phyloP scores from a whole-genome alignment of 352 stramenopile genomes.

The Blastocystis sp. region DNA sequence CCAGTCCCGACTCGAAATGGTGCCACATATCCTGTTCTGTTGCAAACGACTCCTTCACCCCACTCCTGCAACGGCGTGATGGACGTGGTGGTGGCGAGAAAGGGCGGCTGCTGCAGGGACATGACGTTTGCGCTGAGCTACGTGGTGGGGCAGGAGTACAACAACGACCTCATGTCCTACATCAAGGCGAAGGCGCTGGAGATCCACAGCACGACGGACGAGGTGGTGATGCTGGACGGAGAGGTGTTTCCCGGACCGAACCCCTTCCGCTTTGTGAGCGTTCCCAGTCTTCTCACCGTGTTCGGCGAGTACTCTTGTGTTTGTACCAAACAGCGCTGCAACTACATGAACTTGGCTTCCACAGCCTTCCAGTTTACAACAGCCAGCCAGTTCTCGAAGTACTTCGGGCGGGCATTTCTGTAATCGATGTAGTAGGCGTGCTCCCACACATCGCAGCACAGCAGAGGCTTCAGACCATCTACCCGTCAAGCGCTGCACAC shows the following conservation, averaged over 20 bases:
- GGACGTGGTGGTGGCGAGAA: constrained; percentile 18
- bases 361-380: constrained; percentile 42
- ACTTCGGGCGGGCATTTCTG: constrained; percentile 74
- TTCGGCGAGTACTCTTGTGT: constrained; percentile 59
- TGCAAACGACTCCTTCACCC: neutral
- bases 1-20: constrained; percentile 42
- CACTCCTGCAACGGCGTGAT: constrained; percentile 44
- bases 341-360: neutral
- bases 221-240: constrained; percentile 49
- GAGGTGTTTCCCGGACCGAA: constrained; percentile 53
- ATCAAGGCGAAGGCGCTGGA: constrained; percentile 35
- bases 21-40: constrained; percentile 64
- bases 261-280: constrained; percentile 16
- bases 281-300: constrained; percentile 37
- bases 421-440: constrained; percentile 77
- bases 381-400: constrained; percentile 72
- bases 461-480: constrained; percentile 70
- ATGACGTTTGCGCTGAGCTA: constrained; percentile 32
- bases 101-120: constrained; percentile 4
- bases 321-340: neutral
- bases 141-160: constrained; percentile 24
- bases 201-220: constrained; percentile 39
- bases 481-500: neutral
- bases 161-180: constrained; percentile 31
- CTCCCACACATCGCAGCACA: constrained; percentile 76